Conservation (phyloP, 352 stramenopile species). For the Globisporangium nagaii region DNA sequence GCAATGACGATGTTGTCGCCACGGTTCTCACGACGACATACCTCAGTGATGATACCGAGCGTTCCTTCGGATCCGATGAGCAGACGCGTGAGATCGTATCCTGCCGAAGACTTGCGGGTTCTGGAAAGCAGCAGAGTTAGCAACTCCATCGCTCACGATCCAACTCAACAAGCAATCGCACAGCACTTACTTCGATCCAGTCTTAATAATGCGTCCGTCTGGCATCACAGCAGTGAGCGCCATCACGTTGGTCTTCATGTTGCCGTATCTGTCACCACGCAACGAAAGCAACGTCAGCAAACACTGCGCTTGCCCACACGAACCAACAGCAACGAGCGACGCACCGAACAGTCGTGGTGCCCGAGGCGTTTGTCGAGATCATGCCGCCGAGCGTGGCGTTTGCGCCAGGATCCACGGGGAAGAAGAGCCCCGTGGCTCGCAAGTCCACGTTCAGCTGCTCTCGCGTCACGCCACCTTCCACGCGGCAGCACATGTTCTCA, state of each 20-base stretch:
- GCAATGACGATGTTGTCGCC: too few relatives aligned
- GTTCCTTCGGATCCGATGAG: constrained; percentile 95
- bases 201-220: constrained; percentile 85
- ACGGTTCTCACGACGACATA: constrained; percentile 4
- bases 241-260: constrained; percentile 97
- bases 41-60: constrained; percentile 93
- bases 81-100: constrained; percentile 95
- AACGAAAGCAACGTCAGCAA: not conserved
- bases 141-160: not conserved
- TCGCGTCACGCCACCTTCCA: constrained; percentile 93
- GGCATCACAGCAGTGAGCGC: constrained; percentile 90
- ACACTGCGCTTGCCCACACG: not conserved
- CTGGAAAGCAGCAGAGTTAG: constrained; percentile 20
- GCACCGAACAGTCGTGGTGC: constrained; percentile 84
- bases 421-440: constrained; percentile 89
- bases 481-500: constrained; percentile 88
- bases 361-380: constrained; percentile 88
- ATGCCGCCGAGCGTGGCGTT: constrained; percentile 97
- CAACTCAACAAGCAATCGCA: not conserved
- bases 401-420: constrained; percentile 96
- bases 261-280: constrained; percentile 74
- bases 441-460: constrained; percentile 89
- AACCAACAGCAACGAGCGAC: not conserved
- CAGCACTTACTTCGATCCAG: constrained; percentile 69
- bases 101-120: constrained; percentile 94